Percentiles rank a stretch among this genome's conserved stretches.
Evolutionary conservation across 352 stramenopile species (phyloP).

Genomic region (Salisapilia sapeloensis): DNA sequence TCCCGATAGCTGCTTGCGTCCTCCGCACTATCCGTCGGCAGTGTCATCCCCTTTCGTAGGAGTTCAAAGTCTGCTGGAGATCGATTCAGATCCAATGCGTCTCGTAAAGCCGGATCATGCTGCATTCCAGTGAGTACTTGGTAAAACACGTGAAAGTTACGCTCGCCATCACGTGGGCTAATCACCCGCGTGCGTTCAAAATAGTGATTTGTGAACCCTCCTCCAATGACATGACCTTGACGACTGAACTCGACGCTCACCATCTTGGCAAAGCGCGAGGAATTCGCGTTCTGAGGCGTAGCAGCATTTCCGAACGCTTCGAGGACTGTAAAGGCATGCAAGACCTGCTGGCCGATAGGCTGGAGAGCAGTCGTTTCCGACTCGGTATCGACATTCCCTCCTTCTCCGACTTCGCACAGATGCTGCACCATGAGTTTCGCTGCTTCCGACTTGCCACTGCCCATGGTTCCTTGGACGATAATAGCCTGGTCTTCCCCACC

Average conservation of each 20-base stretch:
- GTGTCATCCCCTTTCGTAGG: constrained; percentile 20
- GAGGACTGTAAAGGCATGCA: constrained; percentile 64
- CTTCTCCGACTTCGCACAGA: constrained; percentile 60
- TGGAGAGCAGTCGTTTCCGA: constrained; percentile 34
- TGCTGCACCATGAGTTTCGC: constrained; percentile 74
- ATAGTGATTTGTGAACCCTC: constrained; percentile 67
- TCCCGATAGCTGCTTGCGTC: constrained; percentile 64
- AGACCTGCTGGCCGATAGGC: constrained; percentile 64
- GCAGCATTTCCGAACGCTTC: constrained; percentile 58
- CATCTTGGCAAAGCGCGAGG: constrained; percentile 68
- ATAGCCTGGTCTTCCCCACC: constrained; percentile 62
- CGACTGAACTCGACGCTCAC: constrained; percentile 70
- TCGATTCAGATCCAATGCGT: constrained; percentile 49
- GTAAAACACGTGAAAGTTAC: constrained; percentile 92
- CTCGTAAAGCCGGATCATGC: constrained; percentile 43
- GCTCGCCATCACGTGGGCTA: constrained; percentile 44
- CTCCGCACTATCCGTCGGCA: constrained; percentile 14
- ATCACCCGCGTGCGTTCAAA: constrained; percentile 79
- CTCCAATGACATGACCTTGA: constrained; percentile 56
- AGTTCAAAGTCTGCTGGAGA: constrained; percentile 35
- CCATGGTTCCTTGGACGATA: constrained; percentile 54
- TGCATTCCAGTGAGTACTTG: constrained; percentile 70
- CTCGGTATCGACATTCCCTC: constrained; percentile 19
- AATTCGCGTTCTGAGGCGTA: constrained; percentile 45
- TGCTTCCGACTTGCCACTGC: constrained; percentile 58